Evolutionary conservation across 2,329 filamentous ascomycete species (phyloP), one percentile per base, ranked within the genome.

Genomic region (Sordariomycetes sp.): DNA sequence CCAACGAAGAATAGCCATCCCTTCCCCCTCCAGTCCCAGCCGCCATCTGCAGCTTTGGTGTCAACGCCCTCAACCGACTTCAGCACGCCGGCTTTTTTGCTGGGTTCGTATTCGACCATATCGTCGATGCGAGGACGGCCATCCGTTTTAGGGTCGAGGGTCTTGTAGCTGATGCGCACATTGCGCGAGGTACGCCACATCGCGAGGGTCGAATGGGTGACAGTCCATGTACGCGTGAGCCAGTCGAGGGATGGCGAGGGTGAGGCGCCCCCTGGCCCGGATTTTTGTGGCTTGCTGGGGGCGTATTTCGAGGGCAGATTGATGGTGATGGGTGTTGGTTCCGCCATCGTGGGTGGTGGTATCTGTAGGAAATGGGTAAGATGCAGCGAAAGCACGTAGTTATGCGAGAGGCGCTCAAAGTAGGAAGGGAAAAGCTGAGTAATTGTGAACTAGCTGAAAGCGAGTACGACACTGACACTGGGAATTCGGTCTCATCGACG

Each of bases 101-200:
- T 60, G 30, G 68, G 63, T 54, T 82, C 76, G 55, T 85, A 86
- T 37, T 73, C 71, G 42, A 92, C 85, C 3, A 80, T 55, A 56
- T 92, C 85, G 53, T 86, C 78, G 40, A 90, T 59, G 38, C 70
- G 65, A 5, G 51, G 36, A 16, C 56, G 53, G 36, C 64, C 60
- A 26, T 64, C 59, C 39, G 40, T 12, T 42, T 54, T 41, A 18
- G 54, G 39, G 9, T 58, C 49, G 8, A 83, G 66, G 1, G 69
- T 55, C 8, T 59, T 72, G 66, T 93, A 93, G 21, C 76, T 82
- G 53, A 93, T 90, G 47, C 72, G 71, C 11, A 93, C 84, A 58
- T 92, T 92, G 53, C 78, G 79, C 34, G 82, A 79, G 30, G 73
- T 71, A 46, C 77, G 77, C 86, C 86, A 93, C 82, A 92, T 87